Evolutionary conservation across 768 basidiomycete species (phyloP), one percentile per base, ranked within the genome.

Genomic region (Cubamyces sp.): DNA sequence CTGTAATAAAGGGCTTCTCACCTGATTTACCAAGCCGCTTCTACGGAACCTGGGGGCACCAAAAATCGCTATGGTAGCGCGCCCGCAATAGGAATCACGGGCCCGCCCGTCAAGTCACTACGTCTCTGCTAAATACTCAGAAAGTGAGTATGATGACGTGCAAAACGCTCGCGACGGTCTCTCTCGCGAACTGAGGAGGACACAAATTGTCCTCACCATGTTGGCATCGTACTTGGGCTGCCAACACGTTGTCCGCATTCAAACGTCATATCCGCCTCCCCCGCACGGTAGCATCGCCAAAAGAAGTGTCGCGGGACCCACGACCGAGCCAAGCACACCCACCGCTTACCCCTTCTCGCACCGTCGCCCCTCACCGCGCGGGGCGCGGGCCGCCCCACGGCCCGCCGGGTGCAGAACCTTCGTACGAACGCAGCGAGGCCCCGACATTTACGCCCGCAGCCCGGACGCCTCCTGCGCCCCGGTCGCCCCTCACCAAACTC

Each of bases 21-120:
- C 59, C 59, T 54, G 53, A 61, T 59, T 48, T 53, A 46, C 21
- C 21, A 15, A 26, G n/a, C 26, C 39, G 49, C 48, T 41, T 58
- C 57, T 23, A 5, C 30, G 26, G n/a, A 34, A 34, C 34, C 46
- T 3, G n/a, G 34, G 37, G 11, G 34, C 19, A 52, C 37, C 49
- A n/a, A 28, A 30, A 18, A 28, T 54, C 18, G 43, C 51, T 53
- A 46, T 53, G 51, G 51, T 34, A 45, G 48, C 23, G 12, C 8
- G 15, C 9, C 34, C 34, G 34, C 34, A 34, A 34, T 34, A 34
- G 34, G 34, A 11, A 34, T 1, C 34, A 34, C 4, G 1, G 34
- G 9, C 34, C 34, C 34, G 34, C 34, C 9, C 9, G 6, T 5
- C 34, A 34, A 34, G 34, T 11, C 9, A 1, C 34, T 5, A 34